Conservation (phyloP, 2,329 filamentous ascomycete species). For the Aspergillus phoenicis region DNA sequence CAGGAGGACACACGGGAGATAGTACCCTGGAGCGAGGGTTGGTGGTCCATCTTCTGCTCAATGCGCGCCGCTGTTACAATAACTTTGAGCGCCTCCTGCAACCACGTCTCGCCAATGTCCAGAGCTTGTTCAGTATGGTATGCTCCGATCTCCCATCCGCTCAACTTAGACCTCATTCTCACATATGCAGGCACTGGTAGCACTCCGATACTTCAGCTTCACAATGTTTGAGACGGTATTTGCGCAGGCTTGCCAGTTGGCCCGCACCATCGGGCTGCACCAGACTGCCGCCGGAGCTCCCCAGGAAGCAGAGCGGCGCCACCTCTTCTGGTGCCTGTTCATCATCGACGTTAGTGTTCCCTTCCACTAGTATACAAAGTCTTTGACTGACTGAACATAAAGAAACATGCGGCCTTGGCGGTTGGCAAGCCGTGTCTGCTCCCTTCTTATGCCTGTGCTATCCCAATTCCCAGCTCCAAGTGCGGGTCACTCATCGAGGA, state of each 20-base stretch:
- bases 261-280: background rate
- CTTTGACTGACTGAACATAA: background rate
- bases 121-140: background rate
- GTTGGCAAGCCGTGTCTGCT: background rate
- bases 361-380: background rate
- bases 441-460: background rate
- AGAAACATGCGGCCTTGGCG: background rate
- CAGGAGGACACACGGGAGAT: background rate
- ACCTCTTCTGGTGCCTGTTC: background rate
- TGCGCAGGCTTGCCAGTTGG: background rate
- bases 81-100: background rate
- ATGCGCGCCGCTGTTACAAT: background rate
- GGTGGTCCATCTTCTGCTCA: background rate
- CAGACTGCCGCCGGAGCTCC: background rate
- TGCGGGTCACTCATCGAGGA: background rate
- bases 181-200: background rate
- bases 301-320: background rate
- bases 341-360: background rate
- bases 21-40: background rate
- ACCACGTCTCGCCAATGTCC: background rate
- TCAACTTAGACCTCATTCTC: background rate
- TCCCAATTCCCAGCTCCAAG: background rate
- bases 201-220: background rate
- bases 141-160: background rate
- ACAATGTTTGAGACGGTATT: constrained; percentile 1